Percentiles rank a stretch among this genome's conserved stretches.
Evolutionary conservation across 1,139 yeast species (phyloP).

Genomic region (Saccharomyces hybrid): DNA sequence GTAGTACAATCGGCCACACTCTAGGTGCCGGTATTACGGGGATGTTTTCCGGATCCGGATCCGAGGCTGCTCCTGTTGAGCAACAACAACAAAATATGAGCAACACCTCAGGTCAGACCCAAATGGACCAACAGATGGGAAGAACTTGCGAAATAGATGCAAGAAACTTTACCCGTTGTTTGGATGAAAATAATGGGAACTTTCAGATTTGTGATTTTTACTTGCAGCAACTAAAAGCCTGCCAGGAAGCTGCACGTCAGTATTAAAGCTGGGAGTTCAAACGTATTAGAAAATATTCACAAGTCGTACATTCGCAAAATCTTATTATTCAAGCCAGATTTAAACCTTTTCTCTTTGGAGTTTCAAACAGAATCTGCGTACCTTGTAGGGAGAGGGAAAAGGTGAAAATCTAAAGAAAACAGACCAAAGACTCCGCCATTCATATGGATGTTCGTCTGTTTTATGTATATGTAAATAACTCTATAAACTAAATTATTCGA

Average conservation of each 20-base stretch:
- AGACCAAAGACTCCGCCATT: not conserved
- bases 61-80: conserved; percentile 42
- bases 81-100: conserved; percentile 36
- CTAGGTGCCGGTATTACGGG: conserved; percentile 89
- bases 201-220: conserved; percentile 96
- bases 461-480: not conserved
- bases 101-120: conserved; percentile 33
- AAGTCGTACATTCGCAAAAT: not conserved
- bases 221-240: conserved; percentile 92
- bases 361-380: not conserved
- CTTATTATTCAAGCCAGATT: not conserved
- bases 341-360: not conserved
- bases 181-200: conserved; percentile 88
- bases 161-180: conserved; percentile 88
- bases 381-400: not conserved
- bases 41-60: conserved; percentile 73
- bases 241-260: conserved; percentile 87
- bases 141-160: conserved; percentile 85
- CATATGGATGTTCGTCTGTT: not conserved
- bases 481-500: not conserved
- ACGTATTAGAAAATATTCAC: not conserved
- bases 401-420: too few relatives aligned
- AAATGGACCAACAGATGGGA: conserved; percentile 32
- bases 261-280: conserved; percentile 44
- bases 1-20: conserved; percentile 94